phyloP scores from a whole-genome alignment of 116 monocot species.

The Thalassia testudinum region DNA sequence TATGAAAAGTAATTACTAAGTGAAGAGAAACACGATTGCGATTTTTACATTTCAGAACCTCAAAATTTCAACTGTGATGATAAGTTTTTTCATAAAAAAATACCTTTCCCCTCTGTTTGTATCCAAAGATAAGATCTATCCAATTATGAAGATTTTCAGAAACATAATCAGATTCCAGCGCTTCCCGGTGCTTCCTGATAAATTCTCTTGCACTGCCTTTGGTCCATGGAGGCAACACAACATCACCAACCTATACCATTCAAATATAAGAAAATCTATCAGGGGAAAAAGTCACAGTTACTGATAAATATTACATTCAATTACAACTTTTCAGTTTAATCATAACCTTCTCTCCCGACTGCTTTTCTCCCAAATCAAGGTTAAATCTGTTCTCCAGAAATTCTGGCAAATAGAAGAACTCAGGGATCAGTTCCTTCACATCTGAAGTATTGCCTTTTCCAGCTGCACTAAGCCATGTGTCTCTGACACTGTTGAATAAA shows the following conservation, averaged over 20 bases:
- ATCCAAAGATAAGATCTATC: constrained; percentile 98
- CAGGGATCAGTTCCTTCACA: constrained; percentile 96
- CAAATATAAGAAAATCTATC: background rate
- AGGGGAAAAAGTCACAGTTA: background rate
- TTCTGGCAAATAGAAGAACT: constrained; percentile 98
- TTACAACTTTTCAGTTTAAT: background rate
- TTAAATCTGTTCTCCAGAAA: constrained; percentile 81
- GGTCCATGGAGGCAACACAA: constrained; percentile 89
- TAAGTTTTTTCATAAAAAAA: background rate
- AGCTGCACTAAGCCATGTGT: constrained; percentile 97
- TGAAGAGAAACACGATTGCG: too few species aligned
- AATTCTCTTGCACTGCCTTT: constrained; percentile 91
- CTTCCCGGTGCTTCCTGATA: constrained; percentile 94
- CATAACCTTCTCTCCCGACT: constrained; percentile 93
- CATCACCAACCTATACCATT: constrained; percentile 70
- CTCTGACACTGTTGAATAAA: constrained; percentile 78
- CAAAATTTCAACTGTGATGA: too few species aligned
- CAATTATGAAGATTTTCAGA: constrained; percentile 98
- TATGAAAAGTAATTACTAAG: too few species aligned
- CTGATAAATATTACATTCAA: background rate
- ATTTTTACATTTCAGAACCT: too few species aligned
- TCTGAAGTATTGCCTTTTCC: constrained; percentile 98
- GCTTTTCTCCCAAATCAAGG: constrained; percentile 95
- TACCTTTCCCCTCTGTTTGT: constrained; percentile 96
- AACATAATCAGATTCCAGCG: constrained; percentile 91